Evolutionary conservation across 257 asterid species (phyloP).

Genomic region (Catharanthus roseus): DNA sequence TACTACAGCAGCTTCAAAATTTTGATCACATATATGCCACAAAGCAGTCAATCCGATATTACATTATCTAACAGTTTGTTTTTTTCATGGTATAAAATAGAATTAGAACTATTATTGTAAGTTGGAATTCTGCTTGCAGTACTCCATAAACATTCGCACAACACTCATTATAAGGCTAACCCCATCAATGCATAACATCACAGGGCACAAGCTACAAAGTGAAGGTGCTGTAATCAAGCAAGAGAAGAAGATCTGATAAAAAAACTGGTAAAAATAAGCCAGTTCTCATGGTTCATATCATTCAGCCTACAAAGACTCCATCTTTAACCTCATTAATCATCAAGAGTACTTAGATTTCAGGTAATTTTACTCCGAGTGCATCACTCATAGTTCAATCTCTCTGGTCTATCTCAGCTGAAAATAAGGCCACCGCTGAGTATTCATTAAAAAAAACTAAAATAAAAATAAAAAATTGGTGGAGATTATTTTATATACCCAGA

Average conservation of each 20-base stretch:
- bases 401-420: neutral
- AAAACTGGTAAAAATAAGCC: neutral
- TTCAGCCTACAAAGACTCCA: neutral
- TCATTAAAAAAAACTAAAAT: too few relatives aligned
- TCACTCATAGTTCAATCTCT: neutral
- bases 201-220: neutral
- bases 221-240: neutral
- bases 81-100: neutral
- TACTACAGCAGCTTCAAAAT: constrained; percentile 16
- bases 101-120: neutral
- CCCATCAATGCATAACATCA: neutral
- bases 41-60: neutral
- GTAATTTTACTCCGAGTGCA: neutral
- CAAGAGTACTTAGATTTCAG: neutral
- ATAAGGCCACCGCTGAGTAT: neutral
- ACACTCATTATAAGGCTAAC: neutral
- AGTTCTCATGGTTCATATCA: neutral
- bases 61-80: neutral
- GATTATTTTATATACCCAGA: neutral
- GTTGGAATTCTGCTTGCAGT: neutral
- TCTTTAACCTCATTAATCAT: neutral
- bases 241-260: neutral
- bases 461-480: neutral
- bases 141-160: neutral
- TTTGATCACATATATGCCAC: constrained; percentile 9